A percentile compares a stretch with the other conserved stretches of the same genome.
phyloP scores from a whole-genome alignment of 2,329 filamentous ascomycete genomes.

The Cladosporium cucumerinum region DNA sequence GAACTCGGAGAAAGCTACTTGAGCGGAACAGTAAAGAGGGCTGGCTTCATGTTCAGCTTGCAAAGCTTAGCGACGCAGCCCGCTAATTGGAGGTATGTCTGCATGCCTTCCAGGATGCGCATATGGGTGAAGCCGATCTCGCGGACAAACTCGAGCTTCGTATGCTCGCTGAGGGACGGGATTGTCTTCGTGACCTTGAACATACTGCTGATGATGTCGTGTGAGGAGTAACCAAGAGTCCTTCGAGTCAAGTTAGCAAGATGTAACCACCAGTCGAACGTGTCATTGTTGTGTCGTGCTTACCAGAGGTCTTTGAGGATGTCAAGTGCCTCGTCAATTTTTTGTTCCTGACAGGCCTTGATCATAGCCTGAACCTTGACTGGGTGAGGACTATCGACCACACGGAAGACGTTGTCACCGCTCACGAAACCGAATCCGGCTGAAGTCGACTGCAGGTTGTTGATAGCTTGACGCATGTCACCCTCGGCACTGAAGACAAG shows the following conservation, averaged over 20 bases:
- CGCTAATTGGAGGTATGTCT: constrained; percentile 89
- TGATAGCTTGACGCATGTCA: constrained; percentile 98
- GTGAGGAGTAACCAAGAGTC: constrained; percentile 91
- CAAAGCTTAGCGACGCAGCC: constrained; percentile 88
- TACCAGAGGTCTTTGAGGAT: constrained; percentile 84
- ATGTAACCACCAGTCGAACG: background rate
- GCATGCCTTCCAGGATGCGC: constrained; percentile 96
- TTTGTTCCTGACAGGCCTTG: constrained; percentile 91
- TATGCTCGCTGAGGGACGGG: constrained; percentile 84
- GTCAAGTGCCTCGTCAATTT: constrained; percentile 83
- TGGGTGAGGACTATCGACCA: constrained; percentile 94
- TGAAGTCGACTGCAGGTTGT: constrained; percentile 90
- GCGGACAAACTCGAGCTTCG: constrained; percentile 88
- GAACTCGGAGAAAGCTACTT: background rate
- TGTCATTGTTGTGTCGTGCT: constrained; percentile 17
- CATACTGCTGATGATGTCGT: constrained; percentile 99
- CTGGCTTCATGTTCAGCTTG: constrained; percentile 94
- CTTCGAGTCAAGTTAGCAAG: constrained; percentile 31
- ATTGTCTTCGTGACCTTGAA: constrained; percentile 98
- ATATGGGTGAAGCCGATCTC: constrained; percentile 99
- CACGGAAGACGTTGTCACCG: constrained; percentile 95
- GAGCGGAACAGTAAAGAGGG: constrained; percentile 60
- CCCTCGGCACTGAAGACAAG: constrained; percentile 95
- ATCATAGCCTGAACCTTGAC: constrained; percentile 99
- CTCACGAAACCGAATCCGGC: constrained; percentile 97